Percentiles rank a stretch among this genome's conserved stretches.
Evolutionary conservation across 208 protist species (phyloP).

Genomic region (Entamoeba histolytica): DNA sequence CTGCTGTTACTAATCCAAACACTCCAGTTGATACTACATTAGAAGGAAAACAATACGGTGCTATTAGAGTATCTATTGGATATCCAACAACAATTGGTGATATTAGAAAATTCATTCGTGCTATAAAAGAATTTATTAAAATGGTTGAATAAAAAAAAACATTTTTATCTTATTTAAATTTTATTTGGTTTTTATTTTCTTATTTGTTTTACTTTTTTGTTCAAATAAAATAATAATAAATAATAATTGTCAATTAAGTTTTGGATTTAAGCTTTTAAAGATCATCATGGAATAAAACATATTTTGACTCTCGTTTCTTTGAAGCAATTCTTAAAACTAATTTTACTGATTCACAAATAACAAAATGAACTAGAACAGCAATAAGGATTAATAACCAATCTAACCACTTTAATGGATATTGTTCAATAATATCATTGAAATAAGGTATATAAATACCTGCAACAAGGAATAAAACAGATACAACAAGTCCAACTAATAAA

Average conservation of each 20-base stretch:
- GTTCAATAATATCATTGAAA: background rate
- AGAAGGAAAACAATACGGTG: background rate
- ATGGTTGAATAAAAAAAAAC: background rate
- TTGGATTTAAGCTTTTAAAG: background rate
- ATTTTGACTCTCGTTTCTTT: background rate
- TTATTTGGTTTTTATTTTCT: too few relatives aligned
- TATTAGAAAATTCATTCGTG: background rate
- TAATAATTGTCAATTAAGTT: too few relatives aligned
- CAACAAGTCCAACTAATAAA: background rate
- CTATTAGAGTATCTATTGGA: slow-evolving; percentile 10
- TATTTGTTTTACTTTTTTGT: too few relatives aligned
- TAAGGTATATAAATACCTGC: background rate
- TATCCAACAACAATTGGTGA: slow-evolving; percentile 11
- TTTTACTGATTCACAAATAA: background rate
- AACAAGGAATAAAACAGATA: background rate
- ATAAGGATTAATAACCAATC: background rate
- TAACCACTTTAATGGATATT: background rate
- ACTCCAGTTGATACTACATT: background rate
- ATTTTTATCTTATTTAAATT: too few relatives aligned
- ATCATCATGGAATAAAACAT: background rate
- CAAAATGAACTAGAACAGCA: background rate
- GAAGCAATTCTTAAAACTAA: background rate
- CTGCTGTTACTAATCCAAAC: background rate
- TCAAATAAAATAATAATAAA: too few relatives aligned
- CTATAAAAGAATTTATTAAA: background rate